Evolutionary conservation across 129 eudicot genomes (phyloP), one percentile per base, ranked within the genome.

Genomic region (Mikania micrantha): DNA sequence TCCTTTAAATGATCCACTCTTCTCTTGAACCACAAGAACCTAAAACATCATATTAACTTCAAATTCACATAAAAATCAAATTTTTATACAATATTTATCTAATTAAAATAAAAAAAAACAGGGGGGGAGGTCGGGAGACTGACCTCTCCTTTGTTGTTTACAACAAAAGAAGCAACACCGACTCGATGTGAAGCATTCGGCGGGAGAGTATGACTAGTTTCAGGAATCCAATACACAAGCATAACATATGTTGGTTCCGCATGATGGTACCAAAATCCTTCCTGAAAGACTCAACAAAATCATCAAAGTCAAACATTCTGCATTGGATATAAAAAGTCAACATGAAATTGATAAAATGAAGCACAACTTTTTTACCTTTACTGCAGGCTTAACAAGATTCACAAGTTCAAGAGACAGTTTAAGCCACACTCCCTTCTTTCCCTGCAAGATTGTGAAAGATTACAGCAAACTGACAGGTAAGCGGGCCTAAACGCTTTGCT

Each of bases 251-350:
- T 69, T 77, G 81, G 73, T 52, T 85, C 91, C 0, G 91, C 91
- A 44, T 85, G 91, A 80, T 85, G 91, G 69, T 82, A 85, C 88
- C 88, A 73, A 76, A 85, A 85, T 71, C 91, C 91, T 67, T 82
- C 83, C 91, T 85, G 45, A 32, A 25, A 15, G 25, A 65, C 35
- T 25, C 61, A 25, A 34, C 72, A 62, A 58, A 35, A 63, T 34
- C 27, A n/a, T 17, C 29, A 24, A 60, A 8, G 44, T 36, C 25
- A 53, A 5, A 52, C 7, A 22, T n/a, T 28, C 7, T 58, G 12
- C 6, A 0, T n/a, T 32, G 41, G 3, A 31, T 29, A 22, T 59
- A 31, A 31, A n/a, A 59, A 32, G 13, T 59, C 41, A 59, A 59
- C 13, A 59, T 16, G 2, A 7, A 29, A n/a, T n/a, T 17, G 22